These are phyloP conservation scores for Haplographium delicatum DNA, from an alignment of 495 filamentous ascomycete genomes.

Conservation along the genomic window DNA sequence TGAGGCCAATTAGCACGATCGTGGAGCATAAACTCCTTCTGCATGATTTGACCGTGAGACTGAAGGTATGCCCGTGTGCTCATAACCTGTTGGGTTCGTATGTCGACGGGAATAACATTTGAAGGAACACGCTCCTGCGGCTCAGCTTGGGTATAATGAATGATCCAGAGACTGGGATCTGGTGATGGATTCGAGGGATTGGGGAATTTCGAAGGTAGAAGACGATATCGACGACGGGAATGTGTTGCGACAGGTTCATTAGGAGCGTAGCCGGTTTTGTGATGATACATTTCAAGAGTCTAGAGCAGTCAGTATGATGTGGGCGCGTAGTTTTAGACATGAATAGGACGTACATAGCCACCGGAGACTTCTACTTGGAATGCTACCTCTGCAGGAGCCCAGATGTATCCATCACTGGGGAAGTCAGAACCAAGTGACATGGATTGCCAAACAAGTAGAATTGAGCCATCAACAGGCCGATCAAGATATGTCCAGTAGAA, in stretches of 20 bases:
- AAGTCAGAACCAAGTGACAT: conserved; percentile 59
- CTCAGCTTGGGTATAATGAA: conserved; percentile 82
- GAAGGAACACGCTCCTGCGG: conserved; percentile 63
- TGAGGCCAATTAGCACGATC: conserved; percentile 86
- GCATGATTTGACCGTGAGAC: conserved; percentile 70
- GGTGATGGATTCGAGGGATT: conserved; percentile 54
- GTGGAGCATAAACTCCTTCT: conserved; percentile 90
- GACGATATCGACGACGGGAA: conserved; percentile 75
- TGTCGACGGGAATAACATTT: conserved; percentile 53
- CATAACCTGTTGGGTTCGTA: conserved; percentile 55
- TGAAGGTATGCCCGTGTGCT: conserved; percentile 64
- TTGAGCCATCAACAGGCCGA: conserved; percentile 69
- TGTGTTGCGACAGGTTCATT: conserved; percentile 68
- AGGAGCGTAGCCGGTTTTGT: conserved; percentile 70
- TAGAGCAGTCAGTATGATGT: conserved; percentile 20
- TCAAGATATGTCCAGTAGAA: conserved; percentile 93
- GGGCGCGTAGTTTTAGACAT: neutral
- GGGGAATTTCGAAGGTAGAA: conserved; percentile 57
- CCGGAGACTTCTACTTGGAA: conserved; percentile 60
- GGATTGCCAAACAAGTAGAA: conserved; percentile 86
- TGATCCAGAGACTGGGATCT: conserved; percentile 83
- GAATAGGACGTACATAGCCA: conserved; percentile 60
- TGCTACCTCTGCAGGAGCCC: conserved; percentile 71
- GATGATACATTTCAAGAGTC: conserved; percentile 75
- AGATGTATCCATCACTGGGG: conserved; percentile 87